A percentile compares a stretch with the other conserved stretches of the same genome.
These are phyloP conservation scores for Talaromyces islandicus DNA, from an alignment of 2,329 filamentous ascomycete species.

Conservation along the genomic window DNA sequence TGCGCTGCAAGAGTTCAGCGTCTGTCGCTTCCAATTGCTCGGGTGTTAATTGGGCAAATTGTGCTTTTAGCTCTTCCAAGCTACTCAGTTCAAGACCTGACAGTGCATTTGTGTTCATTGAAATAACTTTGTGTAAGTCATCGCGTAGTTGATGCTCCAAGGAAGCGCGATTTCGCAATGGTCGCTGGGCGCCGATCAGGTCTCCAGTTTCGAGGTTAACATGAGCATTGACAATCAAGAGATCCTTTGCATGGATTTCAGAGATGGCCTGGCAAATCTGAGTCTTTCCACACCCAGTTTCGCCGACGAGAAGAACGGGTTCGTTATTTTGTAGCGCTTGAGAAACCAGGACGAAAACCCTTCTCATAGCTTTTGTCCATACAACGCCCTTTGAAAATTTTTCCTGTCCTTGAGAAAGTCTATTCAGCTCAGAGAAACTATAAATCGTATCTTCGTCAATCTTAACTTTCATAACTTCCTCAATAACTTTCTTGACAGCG, in stretches of 20 bases:
- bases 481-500: constrained; percentile 81
- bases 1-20: constrained; percentile 37
- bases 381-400: constrained; percentile 54
- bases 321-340: constrained; percentile 84
- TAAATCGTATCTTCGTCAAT: constrained; percentile 74
- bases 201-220: constrained; percentile 98
- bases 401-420: constrained; percentile 44
- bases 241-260: constrained; percentile 65
- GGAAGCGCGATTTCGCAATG: constrained; percentile 75
- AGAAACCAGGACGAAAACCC: constrained; percentile 83
- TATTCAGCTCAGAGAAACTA: constrained; percentile 51
- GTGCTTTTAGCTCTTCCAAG: constrained; percentile 52
- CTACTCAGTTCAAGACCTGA: constrained; percentile 27
- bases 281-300: constrained; percentile 97
- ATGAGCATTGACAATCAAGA: constrained; percentile 93
- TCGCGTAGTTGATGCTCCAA: constrained; percentile 60
- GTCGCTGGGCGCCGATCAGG: constrained; percentile 89
- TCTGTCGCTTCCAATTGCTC: constrained; percentile 45
- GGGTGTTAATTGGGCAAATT: constrained; percentile 51
- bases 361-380: constrained; percentile 92
- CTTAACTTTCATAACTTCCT: constrained; percentile 79
- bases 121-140: constrained; percentile 50
- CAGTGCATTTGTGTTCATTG: constrained; percentile 22
- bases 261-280: constrained; percentile 91
- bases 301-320: constrained; percentile 87